Evolutionary conservation across 345 rosid species (phyloP), one percentile per base, ranked within the genome.

Genomic region (Nephelium lappaceum): DNA sequence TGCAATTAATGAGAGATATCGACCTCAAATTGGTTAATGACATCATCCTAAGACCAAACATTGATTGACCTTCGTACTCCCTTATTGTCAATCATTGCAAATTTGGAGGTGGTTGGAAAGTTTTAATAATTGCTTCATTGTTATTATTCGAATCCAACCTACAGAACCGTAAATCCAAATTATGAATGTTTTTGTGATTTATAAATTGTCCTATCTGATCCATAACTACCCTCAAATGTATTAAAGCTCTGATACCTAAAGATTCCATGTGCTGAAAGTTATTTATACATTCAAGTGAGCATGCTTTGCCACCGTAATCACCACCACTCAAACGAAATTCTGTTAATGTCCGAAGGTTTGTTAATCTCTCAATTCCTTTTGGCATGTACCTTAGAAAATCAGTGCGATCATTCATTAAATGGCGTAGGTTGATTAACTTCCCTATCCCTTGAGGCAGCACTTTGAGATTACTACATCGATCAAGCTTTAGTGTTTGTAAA

Each of bases 291-390:
- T 71, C 61, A 0, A 79, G 77, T 24, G 43, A 18, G 39, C 66
- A 75, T 8, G 72, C 67, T 11, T 51, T 14, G 8, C 43, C 62
- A 25, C 15, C 71, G 21, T 38, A 19, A 12, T 8, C 57, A 49
- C 49, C 64, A 24, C 24, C 18, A 23, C 67, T 3, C 21, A 79
- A 24, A 42, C 4, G 23, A 23, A 79, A 58, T 1, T 11, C 8
- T 18, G 18, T 27, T 38, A 79, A 18, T 14, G 78, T 55, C 43
- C 67, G 41, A 6, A 73, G 69, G n/a, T 6, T 11, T 45, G 0
- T 67, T 67, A 74, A 43, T 27, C 38, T 43, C 14, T 10, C 70
- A 19, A 79, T 27, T 47, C 78, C 82, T 60, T 69, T 79, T 4
- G 78, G 74, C 63, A 79, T 19, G 69, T 38, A 57, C 21, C 23